Conservation (phyloP, 2,329 filamentous ascomycete species). For the Zymoseptoria passerinii region DNA sequence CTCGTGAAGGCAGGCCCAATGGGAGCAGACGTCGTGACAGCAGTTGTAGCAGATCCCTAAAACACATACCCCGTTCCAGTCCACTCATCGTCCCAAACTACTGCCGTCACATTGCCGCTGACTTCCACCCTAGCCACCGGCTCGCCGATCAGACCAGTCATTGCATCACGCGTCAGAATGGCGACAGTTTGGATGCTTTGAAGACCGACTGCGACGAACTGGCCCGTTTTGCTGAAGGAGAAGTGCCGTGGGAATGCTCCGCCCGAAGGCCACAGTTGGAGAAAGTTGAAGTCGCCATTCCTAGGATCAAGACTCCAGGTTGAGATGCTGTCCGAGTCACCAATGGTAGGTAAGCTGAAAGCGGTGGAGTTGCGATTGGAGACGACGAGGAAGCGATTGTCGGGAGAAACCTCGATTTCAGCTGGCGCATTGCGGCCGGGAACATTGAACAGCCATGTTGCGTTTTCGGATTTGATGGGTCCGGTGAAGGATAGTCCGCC, state of each 20-base stretch:
- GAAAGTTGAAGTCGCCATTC: constrained; percentile 46
- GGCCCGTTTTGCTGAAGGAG: constrained; percentile 55
- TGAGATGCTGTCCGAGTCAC: constrained; percentile 51
- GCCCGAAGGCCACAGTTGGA: constrained; percentile 54
- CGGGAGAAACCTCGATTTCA: constrained; percentile 45
- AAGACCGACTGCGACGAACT: constrained; percentile 56
- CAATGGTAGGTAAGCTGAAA: constrained; percentile 42
- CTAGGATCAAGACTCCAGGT: constrained; percentile 51
- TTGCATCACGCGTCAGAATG: constrained; percentile 52
- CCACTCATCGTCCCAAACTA: constrained; percentile 26
- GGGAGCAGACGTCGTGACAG: constrained; percentile 7
- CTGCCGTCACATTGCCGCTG: constrained; percentile 29
- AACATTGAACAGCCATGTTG: constrained; percentile 39
- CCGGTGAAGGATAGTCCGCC: constrained; percentile 42
- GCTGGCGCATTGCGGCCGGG: constrained; percentile 45
- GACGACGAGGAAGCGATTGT: constrained; percentile 54
- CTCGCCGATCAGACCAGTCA: constrained; percentile 51
- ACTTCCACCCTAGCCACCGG: constrained; percentile 30
- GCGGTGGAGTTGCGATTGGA: constrained; percentile 58
- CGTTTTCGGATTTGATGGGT: constrained; percentile 35
- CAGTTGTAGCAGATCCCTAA: not conserved
- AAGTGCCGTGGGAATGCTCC: constrained; percentile 61
- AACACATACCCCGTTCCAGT: not conserved
- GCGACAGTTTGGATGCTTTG: constrained; percentile 54
- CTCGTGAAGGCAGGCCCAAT: constrained; percentile 8